Percentiles rank a stretch among this genome's conserved stretches.
Conservation (phyloP, 352 stramenopile genomes). For the Achlya hypogyna region DNA sequence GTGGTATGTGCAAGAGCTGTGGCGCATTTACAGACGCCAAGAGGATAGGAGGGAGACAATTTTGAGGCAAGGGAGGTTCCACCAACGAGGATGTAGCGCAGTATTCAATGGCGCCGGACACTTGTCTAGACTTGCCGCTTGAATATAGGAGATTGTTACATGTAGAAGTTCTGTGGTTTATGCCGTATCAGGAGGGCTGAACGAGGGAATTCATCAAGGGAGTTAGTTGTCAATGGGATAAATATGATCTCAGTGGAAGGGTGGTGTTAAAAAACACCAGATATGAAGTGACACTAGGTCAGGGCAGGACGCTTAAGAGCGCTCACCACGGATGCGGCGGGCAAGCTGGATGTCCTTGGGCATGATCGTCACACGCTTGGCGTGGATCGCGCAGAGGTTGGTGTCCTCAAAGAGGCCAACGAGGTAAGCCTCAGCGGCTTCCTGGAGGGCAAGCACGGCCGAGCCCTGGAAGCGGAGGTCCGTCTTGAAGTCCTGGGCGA, state of each 20-base stretch:
- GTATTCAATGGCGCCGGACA: no score
- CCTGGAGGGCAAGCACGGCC: constrained; percentile 29
- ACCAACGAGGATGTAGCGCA: no score
- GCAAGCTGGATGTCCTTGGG: constrained; percentile 45
- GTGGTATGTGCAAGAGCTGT: no score
- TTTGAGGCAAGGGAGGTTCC: no score
- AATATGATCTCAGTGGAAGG: constrained; percentile 12
- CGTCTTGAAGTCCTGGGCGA: constrained; percentile 70
- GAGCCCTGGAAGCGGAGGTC: constrained; percentile 71
- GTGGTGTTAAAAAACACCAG: constrained; percentile 29
- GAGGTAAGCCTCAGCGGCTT: constrained; percentile 25
- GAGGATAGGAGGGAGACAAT: no score
- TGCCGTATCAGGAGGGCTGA: not conserved
- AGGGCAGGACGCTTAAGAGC: constrained; percentile 13
- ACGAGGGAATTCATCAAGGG: not conserved
- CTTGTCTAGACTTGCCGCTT: no score
- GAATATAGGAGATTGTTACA: not conserved
- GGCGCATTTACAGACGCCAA: no score
- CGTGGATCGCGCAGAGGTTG: constrained; percentile 92
- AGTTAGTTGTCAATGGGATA: no score
- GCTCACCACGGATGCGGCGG: constrained; percentile 21
- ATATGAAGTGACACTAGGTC: not conserved
- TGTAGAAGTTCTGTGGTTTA: not conserved
- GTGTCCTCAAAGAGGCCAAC: constrained; percentile 84
- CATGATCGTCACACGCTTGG: constrained; percentile 92